Conservation (phyloP, 83 land plant genomes). For the Picea mariana region DNA sequence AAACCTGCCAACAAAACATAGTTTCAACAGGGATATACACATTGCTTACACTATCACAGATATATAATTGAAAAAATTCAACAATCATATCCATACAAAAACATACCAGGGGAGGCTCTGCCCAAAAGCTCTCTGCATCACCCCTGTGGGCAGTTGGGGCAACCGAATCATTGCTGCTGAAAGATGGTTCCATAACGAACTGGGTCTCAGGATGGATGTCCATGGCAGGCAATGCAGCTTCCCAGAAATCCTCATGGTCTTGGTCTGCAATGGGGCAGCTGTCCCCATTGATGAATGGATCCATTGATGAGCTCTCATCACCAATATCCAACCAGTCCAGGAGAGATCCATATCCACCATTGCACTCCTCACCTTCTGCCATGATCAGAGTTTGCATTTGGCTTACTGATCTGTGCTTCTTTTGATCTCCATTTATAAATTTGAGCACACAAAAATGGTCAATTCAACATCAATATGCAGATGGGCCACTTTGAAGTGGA, state of each 20-base stretch:
- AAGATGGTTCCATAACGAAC: conserved; percentile 12
- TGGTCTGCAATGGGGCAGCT: neutral
- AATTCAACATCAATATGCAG: too few relatives aligned
- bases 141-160: neutral
- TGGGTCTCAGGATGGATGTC: neutral
- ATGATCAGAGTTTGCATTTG: too few relatives aligned
- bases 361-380: too few relatives aligned
- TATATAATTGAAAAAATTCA: neutral
- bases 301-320: conserved; percentile 15
- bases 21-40: too few relatives aligned
- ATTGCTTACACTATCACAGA: neutral
- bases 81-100: too few relatives aligned
- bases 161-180: conserved; percentile 6
- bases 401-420: too few relatives aligned
- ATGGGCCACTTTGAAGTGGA: too few relatives aligned
- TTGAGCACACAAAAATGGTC: too few relatives aligned
- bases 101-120: neutral
- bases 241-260: neutral
- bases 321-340: conserved; percentile 12
- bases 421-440: too few relatives aligned
- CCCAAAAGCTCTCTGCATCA: conserved; percentile 9
- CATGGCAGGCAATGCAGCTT: conserved; percentile 4
- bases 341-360: conserved; percentile 3
- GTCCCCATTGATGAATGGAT: conserved; percentile 3
- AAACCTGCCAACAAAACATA: too few relatives aligned